Conservation (phyloP, 2,329 filamentous ascomycete species). For the Ophiocordyceps australis region DNA sequence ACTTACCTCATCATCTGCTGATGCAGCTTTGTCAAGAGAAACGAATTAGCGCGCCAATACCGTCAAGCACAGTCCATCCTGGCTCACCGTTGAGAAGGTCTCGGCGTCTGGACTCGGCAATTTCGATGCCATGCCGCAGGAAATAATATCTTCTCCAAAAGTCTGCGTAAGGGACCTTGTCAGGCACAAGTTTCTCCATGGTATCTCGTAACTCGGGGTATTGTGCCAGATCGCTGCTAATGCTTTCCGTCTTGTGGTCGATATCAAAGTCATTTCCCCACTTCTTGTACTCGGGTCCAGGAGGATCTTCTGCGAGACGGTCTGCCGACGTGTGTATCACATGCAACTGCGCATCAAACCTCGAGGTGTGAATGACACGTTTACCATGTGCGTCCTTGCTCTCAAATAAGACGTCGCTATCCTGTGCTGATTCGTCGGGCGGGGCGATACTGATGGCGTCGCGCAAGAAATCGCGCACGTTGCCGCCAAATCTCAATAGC, state of each 20-base stretch:
- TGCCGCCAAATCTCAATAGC: conserved; percentile 75
- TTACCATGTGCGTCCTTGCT: conserved; percentile 82
- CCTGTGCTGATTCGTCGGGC: conserved; percentile 35
- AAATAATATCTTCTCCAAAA: conserved; percentile 98
- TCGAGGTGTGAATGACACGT: conserved; percentile 82
- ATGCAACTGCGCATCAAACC: conserved; percentile 90
- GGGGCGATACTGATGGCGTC: conserved; percentile 83
- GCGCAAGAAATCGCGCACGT: conserved; percentile 73
- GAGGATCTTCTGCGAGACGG: conserved; percentile 68
- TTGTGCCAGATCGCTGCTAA: conserved; percentile 65
- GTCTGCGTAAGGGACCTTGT: conserved; percentile 67
- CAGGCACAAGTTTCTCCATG: conserved; percentile 95
- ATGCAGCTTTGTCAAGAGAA: conserved; percentile 30
- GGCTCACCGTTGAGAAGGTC: conserved; percentile 76
- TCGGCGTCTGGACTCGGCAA: conserved; percentile 71
- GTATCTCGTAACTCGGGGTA: conserved; percentile 71
- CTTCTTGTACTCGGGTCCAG: conserved; percentile 51
- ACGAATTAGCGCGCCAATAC: background rate
- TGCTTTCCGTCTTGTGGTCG: conserved; percentile 69
- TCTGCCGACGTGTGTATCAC: conserved; percentile 78
- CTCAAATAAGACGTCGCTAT: conserved; percentile 67
- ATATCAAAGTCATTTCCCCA: conserved; percentile 65
- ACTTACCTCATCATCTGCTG: conserved; percentile 51
- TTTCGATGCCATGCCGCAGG: conserved; percentile 79
- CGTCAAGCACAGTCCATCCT: background rate